These are phyloP conservation scores for Dryadomyces quercus-mongolicae DNA, from an alignment of 2,329 filamentous ascomycete genomes.

Conservation along the genomic window DNA sequence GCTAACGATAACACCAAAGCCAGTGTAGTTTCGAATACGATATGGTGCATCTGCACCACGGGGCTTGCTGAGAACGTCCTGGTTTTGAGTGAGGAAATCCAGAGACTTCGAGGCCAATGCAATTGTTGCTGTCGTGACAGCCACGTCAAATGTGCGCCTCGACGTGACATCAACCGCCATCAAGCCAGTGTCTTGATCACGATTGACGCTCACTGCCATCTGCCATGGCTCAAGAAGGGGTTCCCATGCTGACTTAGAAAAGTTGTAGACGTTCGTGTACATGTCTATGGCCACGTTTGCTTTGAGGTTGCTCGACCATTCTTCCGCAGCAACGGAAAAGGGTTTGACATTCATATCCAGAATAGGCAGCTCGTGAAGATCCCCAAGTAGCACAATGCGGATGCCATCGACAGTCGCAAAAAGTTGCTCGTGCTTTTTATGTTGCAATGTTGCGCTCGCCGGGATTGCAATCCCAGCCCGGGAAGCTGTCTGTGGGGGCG, in stretches of 20 bases:
- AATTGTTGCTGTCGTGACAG: slow-evolving; percentile 85
- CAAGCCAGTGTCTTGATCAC: slow-evolving; percentile 60
- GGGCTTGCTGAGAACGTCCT: slow-evolving; percentile 88
- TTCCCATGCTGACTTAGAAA: slow-evolving; percentile 97
- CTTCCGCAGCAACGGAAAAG: slow-evolving; percentile 71
- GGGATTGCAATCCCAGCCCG: background rate
- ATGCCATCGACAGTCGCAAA: slow-evolving; percentile 80
- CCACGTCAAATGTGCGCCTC: slow-evolving; percentile 82
- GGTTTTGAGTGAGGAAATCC: slow-evolving; percentile 74
- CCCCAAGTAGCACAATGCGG: slow-evolving; percentile 86
- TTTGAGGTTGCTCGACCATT: slow-evolving; percentile 83
- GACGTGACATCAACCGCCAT: slow-evolving; percentile 79
- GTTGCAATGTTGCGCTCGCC: slow-evolving; percentile 20
- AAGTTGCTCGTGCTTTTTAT: slow-evolving; percentile 55
- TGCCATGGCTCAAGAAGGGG: slow-evolving; percentile 94
- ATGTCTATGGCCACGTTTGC: slow-evolving; percentile 86
- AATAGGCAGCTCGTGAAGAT: slow-evolving; percentile 88
- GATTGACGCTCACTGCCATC: slow-evolving; percentile 79
- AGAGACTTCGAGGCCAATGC: slow-evolving; percentile 87
- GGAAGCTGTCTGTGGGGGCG: background rate
- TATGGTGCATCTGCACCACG: slow-evolving; percentile 87
- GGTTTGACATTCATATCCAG: slow-evolving; percentile 88
- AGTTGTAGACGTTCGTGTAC: slow-evolving; percentile 96
- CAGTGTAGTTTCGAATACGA: slow-evolving; percentile 87
- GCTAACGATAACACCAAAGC: slow-evolving; percentile 79